Conservation (phyloP, 495 filamentous ascomycete genomes). For the Rhypophila decipiens region DNA sequence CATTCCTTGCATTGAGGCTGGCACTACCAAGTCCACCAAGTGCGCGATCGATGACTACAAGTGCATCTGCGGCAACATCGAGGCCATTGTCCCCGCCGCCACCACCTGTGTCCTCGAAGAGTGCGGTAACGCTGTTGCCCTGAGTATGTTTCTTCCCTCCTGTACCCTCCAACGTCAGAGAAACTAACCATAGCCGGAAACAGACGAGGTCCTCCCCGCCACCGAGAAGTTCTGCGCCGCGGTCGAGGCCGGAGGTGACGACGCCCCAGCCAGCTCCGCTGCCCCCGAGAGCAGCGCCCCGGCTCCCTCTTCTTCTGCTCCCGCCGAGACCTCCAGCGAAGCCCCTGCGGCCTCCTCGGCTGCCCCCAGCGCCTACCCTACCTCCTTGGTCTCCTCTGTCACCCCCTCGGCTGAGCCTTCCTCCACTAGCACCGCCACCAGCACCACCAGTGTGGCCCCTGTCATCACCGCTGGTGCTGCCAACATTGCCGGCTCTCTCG, state of each 20-base stretch:
- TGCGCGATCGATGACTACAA: slow-evolving; percentile 32
- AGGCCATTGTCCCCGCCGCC: slow-evolving; percentile 23
- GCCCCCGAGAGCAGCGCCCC: background rate
- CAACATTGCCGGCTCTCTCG: slow-evolving; percentile 17
- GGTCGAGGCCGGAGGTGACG: slow-evolving; percentile 11
- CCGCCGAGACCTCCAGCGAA: slow-evolving; percentile 7
- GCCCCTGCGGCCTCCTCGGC: background rate
- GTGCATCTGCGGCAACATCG: slow-evolving; percentile 38
- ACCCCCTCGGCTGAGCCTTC: background rate
- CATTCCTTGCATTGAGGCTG: slow-evolving; percentile 28
- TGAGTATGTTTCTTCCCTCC: slow-evolving; percentile 13
- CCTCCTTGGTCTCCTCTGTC: background rate
- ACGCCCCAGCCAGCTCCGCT: slow-evolving; percentile 5
- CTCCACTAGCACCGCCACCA: background rate
- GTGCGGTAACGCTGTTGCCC: slow-evolving; percentile 28
- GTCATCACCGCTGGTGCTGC: slow-evolving; percentile 17
- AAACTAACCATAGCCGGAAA: background rate
- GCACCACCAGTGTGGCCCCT: background rate
- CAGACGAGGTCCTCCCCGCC: slow-evolving; percentile 35
- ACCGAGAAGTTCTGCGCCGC: slow-evolving; percentile 26
- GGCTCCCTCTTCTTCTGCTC: background rate
- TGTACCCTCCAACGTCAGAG: background rate
- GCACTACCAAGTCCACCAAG: slow-evolving; percentile 25
- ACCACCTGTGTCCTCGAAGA: slow-evolving; percentile 30
- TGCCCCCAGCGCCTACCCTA: slow-evolving; percentile 3